These are phyloP conservation scores for Hypomyces perniciosus DNA, from an alignment of 2,329 filamentous ascomycete species.

Conservation along the genomic window DNA sequence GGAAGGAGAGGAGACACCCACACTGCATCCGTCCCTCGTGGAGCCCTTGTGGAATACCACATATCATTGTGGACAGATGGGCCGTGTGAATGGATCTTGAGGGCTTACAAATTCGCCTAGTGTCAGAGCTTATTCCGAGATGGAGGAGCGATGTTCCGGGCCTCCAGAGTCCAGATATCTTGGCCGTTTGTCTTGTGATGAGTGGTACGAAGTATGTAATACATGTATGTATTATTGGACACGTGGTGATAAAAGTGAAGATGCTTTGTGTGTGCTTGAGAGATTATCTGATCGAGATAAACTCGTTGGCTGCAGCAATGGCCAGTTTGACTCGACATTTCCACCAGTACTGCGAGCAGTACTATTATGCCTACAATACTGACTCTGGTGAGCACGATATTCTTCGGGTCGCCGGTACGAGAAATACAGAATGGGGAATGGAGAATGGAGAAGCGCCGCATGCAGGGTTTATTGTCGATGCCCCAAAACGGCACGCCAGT, in stretches of 20 bases:
- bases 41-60: constrained; percentile 11
- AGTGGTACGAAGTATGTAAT: neutral
- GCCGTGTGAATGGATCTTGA: constrained; percentile 4
- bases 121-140: constrained; percentile 10
- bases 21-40: no score
- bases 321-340: no score
- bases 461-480: no score
- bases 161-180: neutral
- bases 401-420: constrained; percentile 7
- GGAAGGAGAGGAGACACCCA: no score
- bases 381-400: no score
- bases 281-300: no score
- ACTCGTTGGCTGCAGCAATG: no score
- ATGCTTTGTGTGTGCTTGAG: no score
- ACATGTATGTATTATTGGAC: neutral
- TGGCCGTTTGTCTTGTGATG: neutral
- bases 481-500: neutral
- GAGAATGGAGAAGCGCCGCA: no score
- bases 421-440: neutral
- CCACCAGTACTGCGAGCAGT: no score
- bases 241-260: neutral
- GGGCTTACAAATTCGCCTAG: constrained; percentile 2
- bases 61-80: constrained; percentile 1
- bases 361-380: no score
- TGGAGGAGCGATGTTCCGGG: constrained; percentile 9